Conservation (phyloP, 352 stramenopile genomes). For the Phytophthora europaea region DNA sequence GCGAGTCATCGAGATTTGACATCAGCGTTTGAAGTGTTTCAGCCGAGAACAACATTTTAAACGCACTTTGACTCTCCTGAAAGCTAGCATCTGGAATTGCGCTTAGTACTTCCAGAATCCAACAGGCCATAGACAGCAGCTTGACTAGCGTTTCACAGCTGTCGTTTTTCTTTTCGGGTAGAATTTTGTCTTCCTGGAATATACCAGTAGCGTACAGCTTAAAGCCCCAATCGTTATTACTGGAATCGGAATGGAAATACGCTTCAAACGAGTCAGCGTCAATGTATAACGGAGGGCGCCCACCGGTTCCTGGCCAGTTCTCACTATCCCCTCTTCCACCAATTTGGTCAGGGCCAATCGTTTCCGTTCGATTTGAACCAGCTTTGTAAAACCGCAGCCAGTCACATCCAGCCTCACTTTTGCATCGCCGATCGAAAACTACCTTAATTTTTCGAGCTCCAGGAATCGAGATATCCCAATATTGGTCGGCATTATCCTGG, state of each 20-base stretch:
- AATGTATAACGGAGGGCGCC: slow-evolving; percentile 74
- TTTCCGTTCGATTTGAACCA: slow-evolving; percentile 52
- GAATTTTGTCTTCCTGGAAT: slow-evolving; percentile 49
- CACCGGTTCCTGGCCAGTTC: slow-evolving; percentile 85
- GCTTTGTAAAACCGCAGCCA: slow-evolving; percentile 82
- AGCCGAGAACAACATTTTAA: slow-evolving; percentile 44
- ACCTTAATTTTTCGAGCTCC: slow-evolving; percentile 74
- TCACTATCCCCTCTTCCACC: slow-evolving; percentile 68
- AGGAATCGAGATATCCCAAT: slow-evolving; percentile 75
- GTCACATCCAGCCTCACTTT: slow-evolving; percentile 73
- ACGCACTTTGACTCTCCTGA: slow-evolving; percentile 17
- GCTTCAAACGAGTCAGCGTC: slow-evolving; percentile 79
- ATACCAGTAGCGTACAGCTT: slow-evolving; percentile 84
- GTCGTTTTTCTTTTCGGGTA: slow-evolving; percentile 1
- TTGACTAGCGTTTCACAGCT: slow-evolving; percentile 27
- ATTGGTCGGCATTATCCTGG: slow-evolving; percentile 69
- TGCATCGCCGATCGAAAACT: slow-evolving; percentile 76
- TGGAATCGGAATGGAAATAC: slow-evolving; percentile 86
- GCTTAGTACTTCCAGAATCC: slow-evolving; percentile 45
- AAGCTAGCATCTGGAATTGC: slow-evolving; percentile 29
- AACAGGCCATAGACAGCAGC: slow-evolving; percentile 48
- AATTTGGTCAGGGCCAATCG: slow-evolving; percentile 67
- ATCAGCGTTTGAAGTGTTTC: slow-evolving; percentile 47
- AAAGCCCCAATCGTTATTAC: slow-evolving; percentile 92
- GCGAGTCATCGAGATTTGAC: slow-evolving; percentile 42